Evolutionary conservation across 139 green algal genomes (phyloP), one percentile per base, ranked within the genome.

Genomic region (Klebsormidium nitens): DNA sequence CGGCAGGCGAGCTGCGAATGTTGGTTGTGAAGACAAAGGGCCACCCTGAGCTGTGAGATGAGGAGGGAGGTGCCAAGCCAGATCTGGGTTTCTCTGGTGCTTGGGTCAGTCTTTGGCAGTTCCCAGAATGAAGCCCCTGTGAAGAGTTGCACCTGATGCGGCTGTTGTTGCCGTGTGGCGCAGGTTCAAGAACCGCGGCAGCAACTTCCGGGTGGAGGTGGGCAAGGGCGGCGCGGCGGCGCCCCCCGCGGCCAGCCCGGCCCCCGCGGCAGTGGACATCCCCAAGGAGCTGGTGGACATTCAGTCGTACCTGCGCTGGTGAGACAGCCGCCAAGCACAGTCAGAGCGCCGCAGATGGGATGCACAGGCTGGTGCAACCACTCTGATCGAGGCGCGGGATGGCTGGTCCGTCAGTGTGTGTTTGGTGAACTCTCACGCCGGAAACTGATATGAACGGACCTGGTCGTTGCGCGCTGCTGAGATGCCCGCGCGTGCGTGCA

Each of bases 171-270:
- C 76, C 57, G 23, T 55, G 29, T 75, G 59, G 66, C 76, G 59
- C 8, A 59, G 69, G 69, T 91, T 88, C 58, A 91, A 96, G 76
- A 69, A 86, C 63, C 81, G 88, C 36, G 85, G 84, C 60, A 75
- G 59, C 64, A 97, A 97, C 85, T 97, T 95, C 81, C 78, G 86
- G n/a, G 65, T 95, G 36, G 67, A 68, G 28, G 78, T 95, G 1
- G 49, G 64, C 5, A 28, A 63, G 37, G 23, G 17, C 50, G 17
- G 50, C 14, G 5, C 17, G 23, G 28, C 50, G 17, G 28, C 17
- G 50, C 5, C 19, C 5, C 52, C 70, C 2, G 14, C 11, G 8
- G 72, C 56, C 5, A 52, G 58, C 8, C 19, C 70, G 1, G 35
- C 40, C 59, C 64, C 39, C 1, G 38, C 36, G 14, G 62, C 31